Evolutionary conservation across 2,329 filamentous ascomycete species (phyloP), one percentile per base, ranked within the genome.

Genomic region (Alternaria burnsii): DNA sequence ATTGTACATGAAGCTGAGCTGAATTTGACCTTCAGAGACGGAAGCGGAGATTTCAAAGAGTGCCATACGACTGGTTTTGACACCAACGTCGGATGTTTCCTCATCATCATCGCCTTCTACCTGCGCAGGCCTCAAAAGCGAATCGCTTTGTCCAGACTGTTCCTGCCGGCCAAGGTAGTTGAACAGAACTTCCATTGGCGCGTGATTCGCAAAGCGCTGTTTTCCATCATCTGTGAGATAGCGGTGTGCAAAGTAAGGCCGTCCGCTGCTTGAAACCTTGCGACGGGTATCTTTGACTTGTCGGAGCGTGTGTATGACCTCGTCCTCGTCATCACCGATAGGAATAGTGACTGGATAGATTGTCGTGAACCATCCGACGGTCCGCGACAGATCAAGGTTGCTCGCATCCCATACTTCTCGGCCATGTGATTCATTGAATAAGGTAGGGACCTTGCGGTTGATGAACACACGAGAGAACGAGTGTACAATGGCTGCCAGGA

Each of bases 281-380:
- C 82, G 79, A 1, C 86, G 80, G 0, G 76, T 77, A 65, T 88
- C 85, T 67, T 88, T 88, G 46, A 87, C 77, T 24, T 82, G 76
- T n/a, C 82, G 82, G 11, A 88, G 73, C 0, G 84, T 81, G 12
- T 84, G 78, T 40, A 87, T 73, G 16, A 87, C 73, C 59, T 87
- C 84, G 32, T 85, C 82, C 2, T 79, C 73, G 3, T 78, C 74
- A 2, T 83, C 79, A 1, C 82, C 68, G 9, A 80, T 78, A 3
- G 84, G 75, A 2, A 80, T 77, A 28, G 66, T 68, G 6, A 88
- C 76, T 0, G 86, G 86, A 50, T 82, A 85, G 12, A 88, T 75
- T 0, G 85, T 82, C 2, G 86, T 87, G 63, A 88, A 87, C 86
- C 86, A 88, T 2, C 86, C 87, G 0, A 88, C 85, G 0, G 86